phyloP scores from a whole-genome alignment of 345 rosid genomes.

The Salix suchowensis region DNA sequence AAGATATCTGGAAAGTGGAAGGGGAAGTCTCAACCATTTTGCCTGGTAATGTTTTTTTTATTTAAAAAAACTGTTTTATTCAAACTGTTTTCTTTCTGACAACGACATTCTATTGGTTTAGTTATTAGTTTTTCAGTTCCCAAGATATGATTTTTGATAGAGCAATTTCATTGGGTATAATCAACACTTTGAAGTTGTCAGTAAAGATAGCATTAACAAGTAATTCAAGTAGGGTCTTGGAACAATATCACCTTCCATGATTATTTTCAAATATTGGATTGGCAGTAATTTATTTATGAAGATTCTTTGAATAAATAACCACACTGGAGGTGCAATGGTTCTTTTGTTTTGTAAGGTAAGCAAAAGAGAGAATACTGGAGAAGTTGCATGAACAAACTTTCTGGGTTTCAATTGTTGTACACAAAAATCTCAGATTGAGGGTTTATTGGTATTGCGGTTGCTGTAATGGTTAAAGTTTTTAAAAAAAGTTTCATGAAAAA shows the following conservation, averaged over 20 bases:
- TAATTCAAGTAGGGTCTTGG: neutral
- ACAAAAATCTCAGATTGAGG: too few species aligned
- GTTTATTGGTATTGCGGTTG: too few species aligned
- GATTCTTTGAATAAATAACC: too few species aligned
- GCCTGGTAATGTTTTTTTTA: slow-evolving; percentile 35
- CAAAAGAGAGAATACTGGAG: too few species aligned
- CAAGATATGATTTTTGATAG: neutral
- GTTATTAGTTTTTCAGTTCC: neutral
- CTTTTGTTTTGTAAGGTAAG: too few species aligned
- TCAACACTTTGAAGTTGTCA: neutral
- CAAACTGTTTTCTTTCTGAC: neutral
- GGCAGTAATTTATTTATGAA: too few species aligned
- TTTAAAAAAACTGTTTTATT: neutral
- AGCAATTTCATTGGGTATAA: neutral
- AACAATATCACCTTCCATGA: neutral
- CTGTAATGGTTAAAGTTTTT: too few species aligned
- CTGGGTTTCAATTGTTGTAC: too few species aligned
- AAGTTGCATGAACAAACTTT: too few species aligned
- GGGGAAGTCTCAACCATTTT: slow-evolving; percentile 29
- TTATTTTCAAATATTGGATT: neutral
- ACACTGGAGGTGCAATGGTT: too few species aligned
- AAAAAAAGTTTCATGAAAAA: too few species aligned
- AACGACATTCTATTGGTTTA: neutral
- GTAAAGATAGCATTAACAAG: too few species aligned
- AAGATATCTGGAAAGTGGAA: slow-evolving; percentile 55